phyloP scores from a whole-genome alignment of 129 eudicot genomes.

The Cynara cardunculus region DNA sequence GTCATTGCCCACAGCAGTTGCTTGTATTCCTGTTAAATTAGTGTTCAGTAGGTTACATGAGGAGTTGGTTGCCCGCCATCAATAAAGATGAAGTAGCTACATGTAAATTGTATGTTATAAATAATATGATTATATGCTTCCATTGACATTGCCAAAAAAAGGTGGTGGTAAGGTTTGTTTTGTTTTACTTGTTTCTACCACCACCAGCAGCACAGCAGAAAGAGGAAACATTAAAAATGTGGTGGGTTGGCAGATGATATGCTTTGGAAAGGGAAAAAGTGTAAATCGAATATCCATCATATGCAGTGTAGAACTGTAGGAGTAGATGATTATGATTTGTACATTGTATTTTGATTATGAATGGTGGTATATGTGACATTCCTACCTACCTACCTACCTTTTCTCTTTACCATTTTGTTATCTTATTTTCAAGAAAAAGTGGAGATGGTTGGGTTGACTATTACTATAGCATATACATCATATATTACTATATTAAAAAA shows the following conservation, averaged over 20 bases:
- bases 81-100: constrained; percentile 36
- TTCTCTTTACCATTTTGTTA: neutral
- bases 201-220: neutral
- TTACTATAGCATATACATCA: neutral
- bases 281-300: constrained; percentile 11
- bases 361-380: neutral
- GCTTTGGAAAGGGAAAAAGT: constrained; percentile 14
- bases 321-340: constrained; percentile 18
- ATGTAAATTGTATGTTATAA: constrained; percentile 47
- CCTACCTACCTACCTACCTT: neutral
- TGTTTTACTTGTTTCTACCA: neutral
- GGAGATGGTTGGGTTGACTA: neutral
- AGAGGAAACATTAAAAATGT: neutral
- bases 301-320: constrained; percentile 19
- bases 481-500: no score
- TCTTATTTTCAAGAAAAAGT: neutral
- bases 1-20: constrained; percentile 52
- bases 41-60: constrained; percentile 94
- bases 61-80: constrained; percentile 71
- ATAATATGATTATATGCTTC: constrained; percentile 31
- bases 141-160: neutral
- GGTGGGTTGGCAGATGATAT: constrained; percentile 1
- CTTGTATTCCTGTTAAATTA: constrained; percentile 89
- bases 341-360: constrained; percentile 15
- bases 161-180: neutral